Percentiles rank a stretch among this genome's conserved stretches.
Conservation (phyloP, 164 flowering plant species). For the Liriodendron chinense region DNA sequence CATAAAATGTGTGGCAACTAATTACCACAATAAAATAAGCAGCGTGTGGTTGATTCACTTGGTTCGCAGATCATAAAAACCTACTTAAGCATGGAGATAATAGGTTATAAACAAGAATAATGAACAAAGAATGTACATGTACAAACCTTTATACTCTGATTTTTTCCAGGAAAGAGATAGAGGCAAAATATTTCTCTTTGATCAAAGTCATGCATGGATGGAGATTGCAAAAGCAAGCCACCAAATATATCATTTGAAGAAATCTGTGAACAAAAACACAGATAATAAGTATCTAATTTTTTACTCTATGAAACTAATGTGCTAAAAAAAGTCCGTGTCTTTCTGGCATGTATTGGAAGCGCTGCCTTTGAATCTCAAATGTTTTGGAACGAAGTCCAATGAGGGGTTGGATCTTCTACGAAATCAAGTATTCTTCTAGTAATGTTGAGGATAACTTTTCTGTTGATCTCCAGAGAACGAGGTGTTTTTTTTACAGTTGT, state of each 20-base stretch:
- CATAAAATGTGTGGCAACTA: too few relatives aligned
- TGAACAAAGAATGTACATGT: too few relatives aligned
- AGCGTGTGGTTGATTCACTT: not conserved
- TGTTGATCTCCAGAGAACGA: not conserved
- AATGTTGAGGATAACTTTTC: not conserved
- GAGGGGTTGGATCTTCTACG: not conserved
- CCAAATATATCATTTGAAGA: conserved; percentile 57
- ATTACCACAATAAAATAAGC: not conserved
- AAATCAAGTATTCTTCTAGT: not conserved
- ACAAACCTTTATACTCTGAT: conserved; percentile 46
- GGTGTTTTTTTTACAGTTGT: not conserved
- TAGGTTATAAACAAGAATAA: not conserved
- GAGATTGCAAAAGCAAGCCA: conserved; percentile 68
- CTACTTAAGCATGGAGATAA: not conserved
- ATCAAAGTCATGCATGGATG: conserved; percentile 60
- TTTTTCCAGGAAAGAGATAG: conserved; percentile 64
- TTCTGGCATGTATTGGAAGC: not conserved
- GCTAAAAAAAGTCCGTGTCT: not conserved
- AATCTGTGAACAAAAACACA: conserved; percentile 34
- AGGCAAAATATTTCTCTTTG: conserved; percentile 78
- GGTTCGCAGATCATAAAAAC: not conserved
- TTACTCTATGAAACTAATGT: not conserved
- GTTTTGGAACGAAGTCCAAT: too few relatives aligned
- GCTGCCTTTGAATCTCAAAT: not conserved
- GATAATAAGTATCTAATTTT: not conserved